Conservation (phyloP, 345 rosid species). For the Anastatica hierochuntica region DNA sequence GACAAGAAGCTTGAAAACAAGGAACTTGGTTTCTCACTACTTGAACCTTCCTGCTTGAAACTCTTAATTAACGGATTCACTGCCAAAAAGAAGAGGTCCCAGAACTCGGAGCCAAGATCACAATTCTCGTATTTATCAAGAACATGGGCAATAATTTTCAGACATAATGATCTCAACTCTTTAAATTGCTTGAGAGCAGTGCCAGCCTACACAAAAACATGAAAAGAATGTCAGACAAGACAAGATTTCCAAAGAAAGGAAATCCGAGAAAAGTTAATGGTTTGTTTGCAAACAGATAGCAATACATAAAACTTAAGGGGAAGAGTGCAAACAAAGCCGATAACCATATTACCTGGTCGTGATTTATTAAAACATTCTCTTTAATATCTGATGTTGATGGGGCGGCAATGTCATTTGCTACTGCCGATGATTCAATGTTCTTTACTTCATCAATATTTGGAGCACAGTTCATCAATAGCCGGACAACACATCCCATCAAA, state of each 20-base stretch:
- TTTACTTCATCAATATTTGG: conserved; percentile 34
- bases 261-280: neutral
- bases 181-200: conserved; percentile 47
- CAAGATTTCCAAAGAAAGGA: neutral
- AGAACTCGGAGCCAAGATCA: conserved; percentile 63
- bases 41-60: conserved; percentile 87
- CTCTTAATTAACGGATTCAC: conserved; percentile 56
- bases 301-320: neutral
- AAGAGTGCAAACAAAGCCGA: conserved; percentile 3
- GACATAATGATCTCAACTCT: conserved; percentile 73
- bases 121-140: conserved; percentile 70
- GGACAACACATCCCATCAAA: conserved; percentile 79
- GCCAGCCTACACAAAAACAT: conserved; percentile 37
- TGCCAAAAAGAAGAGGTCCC: conserved; percentile 78
- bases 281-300: too few relatives aligned
- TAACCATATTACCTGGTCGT: conserved; percentile 37
- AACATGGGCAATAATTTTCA: conserved; percentile 59
- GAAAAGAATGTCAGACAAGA: neutral
- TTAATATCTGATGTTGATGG: conserved; percentile 23
- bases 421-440: conserved; percentile 25
- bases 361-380: conserved; percentile 21
- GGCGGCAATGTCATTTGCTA: conserved; percentile 7
- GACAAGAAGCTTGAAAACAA: conserved; percentile 82
- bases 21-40: conserved; percentile 90
- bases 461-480: conserved; percentile 48